Conservation (phyloP, 179 eudicot genomes). For the Camellia oleifera region DNA sequence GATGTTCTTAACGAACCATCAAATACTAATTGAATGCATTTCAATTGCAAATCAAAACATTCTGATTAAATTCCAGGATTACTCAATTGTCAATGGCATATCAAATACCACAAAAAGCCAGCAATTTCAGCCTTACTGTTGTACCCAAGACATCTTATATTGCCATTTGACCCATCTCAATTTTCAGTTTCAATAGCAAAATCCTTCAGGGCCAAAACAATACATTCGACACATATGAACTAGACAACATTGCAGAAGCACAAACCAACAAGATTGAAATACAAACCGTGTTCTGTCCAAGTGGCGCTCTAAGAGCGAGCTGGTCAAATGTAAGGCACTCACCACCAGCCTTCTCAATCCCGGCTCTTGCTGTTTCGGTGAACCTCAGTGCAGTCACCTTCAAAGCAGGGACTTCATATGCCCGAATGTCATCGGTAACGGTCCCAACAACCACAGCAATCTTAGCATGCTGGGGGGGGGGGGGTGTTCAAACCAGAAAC, state of each 20-base stretch:
- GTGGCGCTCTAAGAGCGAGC: constrained; percentile 59
- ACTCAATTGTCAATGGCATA: background rate
- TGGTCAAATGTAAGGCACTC: constrained; percentile 57
- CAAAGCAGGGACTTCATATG: constrained; percentile 43
- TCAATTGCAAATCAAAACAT: background rate
- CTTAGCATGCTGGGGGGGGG: constrained; percentile 28
- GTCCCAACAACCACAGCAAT: constrained; percentile 44
- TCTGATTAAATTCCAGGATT: background rate
- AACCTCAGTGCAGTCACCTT: constrained; percentile 54
- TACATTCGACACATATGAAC: background rate
- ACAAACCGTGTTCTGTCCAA: constrained; percentile 59
- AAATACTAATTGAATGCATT: background rate
- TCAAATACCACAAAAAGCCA: background rate
- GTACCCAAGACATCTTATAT: background rate
- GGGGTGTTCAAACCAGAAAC: background rate
- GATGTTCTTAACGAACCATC: background rate
- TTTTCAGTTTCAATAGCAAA: background rate
- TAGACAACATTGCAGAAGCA: background rate
- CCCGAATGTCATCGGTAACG: constrained; percentile 49
- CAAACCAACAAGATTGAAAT: background rate
- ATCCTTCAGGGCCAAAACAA: background rate
- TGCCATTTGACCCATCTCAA: background rate
- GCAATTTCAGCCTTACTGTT: background rate
- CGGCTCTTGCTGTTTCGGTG: constrained; percentile 55
- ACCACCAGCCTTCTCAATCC: constrained; percentile 59